Evolutionary conservation across 192 early-diverging fungal genomes (phyloP).

Genomic region (Cetraspora pellucida): DNA sequence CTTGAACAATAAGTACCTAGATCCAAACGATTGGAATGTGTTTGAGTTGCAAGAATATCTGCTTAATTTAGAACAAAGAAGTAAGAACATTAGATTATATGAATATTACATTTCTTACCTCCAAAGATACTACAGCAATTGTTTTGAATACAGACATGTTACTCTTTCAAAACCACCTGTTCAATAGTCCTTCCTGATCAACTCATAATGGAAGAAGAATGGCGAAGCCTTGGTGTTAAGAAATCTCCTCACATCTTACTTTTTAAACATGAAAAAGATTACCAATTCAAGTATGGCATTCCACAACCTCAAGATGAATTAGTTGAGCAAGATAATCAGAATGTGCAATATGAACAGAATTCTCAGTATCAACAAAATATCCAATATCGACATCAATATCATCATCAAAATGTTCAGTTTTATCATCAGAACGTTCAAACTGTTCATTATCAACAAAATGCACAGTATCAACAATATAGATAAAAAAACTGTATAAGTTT

Average conservation of each 20-base stretch:
- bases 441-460: too few species aligned
- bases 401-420: too few species aligned
- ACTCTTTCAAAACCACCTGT: constrained; percentile 45
- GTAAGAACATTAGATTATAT: background rate
- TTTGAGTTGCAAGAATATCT: too few species aligned
- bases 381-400: too few species aligned
- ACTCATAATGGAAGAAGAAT: constrained; percentile 50
- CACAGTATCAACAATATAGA: too few species aligned
- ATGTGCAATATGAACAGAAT: too few species aligned
- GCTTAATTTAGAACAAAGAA: background rate
- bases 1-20: too few species aligned
- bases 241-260: constrained; percentile 54
- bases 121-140: background rate
- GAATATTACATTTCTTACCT: background rate
- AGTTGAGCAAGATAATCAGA: too few species aligned
- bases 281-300: constrained; percentile 41
- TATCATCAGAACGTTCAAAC: too few species aligned
- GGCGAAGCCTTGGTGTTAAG: constrained; percentile 47
- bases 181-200: constrained; percentile 39
- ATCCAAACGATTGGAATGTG: background rate
- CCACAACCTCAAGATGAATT: background rate
- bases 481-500: too few species aligned
- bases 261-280: constrained; percentile 53
- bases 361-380: too few species aligned
- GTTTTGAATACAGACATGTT: constrained; percentile 43